A percentile compares a stretch with the other conserved stretches of the same genome.
Conservation (phyloP, 75 land plant species). For the Larix kaempferi region DNA sequence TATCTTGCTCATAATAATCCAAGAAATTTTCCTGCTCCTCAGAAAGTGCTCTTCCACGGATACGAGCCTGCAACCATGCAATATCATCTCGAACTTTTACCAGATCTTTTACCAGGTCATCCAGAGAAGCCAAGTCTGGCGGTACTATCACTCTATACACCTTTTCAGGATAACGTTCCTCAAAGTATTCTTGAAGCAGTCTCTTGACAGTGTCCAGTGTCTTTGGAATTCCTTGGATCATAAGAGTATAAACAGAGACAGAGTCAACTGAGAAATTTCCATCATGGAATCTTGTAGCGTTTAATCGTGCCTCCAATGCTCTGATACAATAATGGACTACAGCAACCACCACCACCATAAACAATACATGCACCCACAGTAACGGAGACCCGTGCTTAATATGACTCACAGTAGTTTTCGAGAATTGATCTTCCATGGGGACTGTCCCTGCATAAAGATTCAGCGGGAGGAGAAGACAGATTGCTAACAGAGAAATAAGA, state of each 20-base stretch:
- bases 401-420: constrained; percentile 67
- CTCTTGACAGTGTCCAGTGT: constrained; percentile 42
- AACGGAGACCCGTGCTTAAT: constrained; percentile 50
- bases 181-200: constrained; percentile 70
- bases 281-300: constrained; percentile 63
- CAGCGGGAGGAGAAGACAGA: constrained; percentile 54
- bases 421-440: constrained; percentile 62
- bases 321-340: constrained; percentile 61
- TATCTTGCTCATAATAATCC: constrained; percentile 9
- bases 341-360: constrained; percentile 47
- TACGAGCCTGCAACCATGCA: constrained; percentile 50
- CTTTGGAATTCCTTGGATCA: constrained; percentile 77
- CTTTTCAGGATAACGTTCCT: constrained; percentile 75
- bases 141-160: constrained; percentile 69
- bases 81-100: constrained; percentile 57
- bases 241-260: constrained; percentile 68
- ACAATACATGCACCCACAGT: constrained; percentile 65
- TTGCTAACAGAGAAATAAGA: constrained; percentile 32
- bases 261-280: constrained; percentile 45
- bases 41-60: constrained; percentile 22
- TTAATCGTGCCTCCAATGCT: constrained; percentile 39
- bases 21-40: constrained; percentile 25
- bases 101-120: constrained; percentile 38
- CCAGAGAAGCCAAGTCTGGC: constrained; percentile 68
- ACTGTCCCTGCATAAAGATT: constrained; percentile 58